Evolutionary conservation across 345 rosid species (phyloP).

Genomic region (Populus alba): DNA sequence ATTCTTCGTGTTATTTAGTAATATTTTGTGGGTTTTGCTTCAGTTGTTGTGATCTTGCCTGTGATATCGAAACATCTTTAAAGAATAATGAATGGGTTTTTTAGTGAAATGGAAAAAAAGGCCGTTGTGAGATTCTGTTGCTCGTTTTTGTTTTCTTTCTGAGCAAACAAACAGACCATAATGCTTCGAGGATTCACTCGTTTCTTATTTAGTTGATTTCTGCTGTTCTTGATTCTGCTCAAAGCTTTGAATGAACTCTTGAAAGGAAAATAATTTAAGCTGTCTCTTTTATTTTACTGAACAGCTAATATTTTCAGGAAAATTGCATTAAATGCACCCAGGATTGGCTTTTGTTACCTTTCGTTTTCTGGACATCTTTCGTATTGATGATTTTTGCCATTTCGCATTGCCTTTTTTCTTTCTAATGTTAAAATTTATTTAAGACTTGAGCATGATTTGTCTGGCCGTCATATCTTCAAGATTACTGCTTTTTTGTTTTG

Average conservation of each 20-base stretch:
- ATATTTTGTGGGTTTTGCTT: not conserved
- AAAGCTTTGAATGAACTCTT: not conserved
- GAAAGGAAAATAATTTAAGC: not conserved
- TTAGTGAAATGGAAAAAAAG: not conserved
- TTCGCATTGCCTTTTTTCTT: not conserved
- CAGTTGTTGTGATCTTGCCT: not conserved
- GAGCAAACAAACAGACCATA: conserved; percentile 1
- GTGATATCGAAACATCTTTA: conserved; percentile 4
- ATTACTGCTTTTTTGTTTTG: not conserved
- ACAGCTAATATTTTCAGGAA: not conserved
- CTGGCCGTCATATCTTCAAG: not conserved
- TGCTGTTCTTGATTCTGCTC: conserved; percentile 4
- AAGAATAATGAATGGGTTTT: not conserved
- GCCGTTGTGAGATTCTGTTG: not conserved
- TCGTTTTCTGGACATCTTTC: not conserved
- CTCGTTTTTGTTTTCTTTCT: conserved; percentile 5
- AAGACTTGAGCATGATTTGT: not conserved
- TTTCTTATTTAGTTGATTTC: not conserved
- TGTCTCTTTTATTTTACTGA: not conserved
- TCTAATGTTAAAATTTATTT: not conserved
- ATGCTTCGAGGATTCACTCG: not conserved
- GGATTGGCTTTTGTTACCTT: not conserved
- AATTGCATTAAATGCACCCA: not conserved
- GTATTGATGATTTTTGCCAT: not conserved
- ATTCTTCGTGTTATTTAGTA: not conserved